Base-by-base conservation (phyloP, 2,329 filamentous ascomycete genomes). In the Fusarium metavorans region DNA sequence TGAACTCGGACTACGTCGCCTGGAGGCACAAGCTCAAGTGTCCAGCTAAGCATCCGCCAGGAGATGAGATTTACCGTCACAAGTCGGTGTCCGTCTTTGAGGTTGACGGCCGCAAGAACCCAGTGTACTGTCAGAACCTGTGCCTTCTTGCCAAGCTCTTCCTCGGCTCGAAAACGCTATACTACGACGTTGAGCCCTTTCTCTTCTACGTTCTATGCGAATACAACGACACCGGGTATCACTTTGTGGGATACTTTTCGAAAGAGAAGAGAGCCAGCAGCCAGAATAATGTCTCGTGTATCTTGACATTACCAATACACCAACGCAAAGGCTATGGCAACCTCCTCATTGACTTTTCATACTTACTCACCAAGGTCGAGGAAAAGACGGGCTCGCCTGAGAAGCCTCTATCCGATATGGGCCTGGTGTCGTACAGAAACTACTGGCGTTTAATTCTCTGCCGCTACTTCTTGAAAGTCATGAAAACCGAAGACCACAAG, bases 181-280 rank as follows among this genome's bases (percentile, higher is more conserved):
- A 98, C 85, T 98, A 98, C 84, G 96, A 98, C 79, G 96, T 98
- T 2, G 96, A 98, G 76, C 97, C 96, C 0, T 98, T 98, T 82
- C 84, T 98, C 8, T 98, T 98, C 85, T 98, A 98, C 82, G 95
- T 98, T 77, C 94, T 98, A 85, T 97, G 95, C 75, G 97, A 98
- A 78, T 96, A 95, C 77, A 94, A 98, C 79, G 93, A 97, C 66
- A 90, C 93, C 20, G 96, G 96, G 20, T 98, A 97, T 80, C 97
- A 98, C 81, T 97, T 99, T 76, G 96, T 98, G 30, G 97, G 97
- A n/a, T 99, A 99, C 81, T 99, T 99, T 79, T 98, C 97, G 60
- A 99, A 99, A 82, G 97, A 99, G 84, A 99, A 99, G 84, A 90
- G 97, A 50, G 93, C 95, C 3, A 96, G 94, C 82, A 97, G 95